These are phyloP conservation scores for Bertia moriformis DNA, from an alignment of 2,329 filamentous ascomycete genomes.

Conservation along the genomic window DNA sequence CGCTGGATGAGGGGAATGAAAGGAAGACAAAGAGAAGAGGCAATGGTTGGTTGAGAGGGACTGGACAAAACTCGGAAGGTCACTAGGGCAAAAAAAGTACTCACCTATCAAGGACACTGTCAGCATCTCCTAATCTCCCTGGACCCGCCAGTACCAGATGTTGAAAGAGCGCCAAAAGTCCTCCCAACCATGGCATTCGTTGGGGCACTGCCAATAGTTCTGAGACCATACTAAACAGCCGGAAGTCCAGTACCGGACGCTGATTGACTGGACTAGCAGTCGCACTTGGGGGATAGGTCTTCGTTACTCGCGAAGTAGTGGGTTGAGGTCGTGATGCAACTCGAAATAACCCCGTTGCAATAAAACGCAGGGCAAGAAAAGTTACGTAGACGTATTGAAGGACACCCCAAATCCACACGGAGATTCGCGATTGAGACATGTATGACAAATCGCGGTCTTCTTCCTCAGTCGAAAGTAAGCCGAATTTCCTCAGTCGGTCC, in stretches of 20 bases:
- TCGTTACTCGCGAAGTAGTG: slow-evolving; percentile 1
- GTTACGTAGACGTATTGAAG: slow-evolving; percentile 27
- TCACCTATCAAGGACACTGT: slow-evolving; percentile 52
- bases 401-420: slow-evolving; percentile 24
- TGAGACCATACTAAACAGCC: slow-evolving; percentile 36
- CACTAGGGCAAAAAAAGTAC: slow-evolving; percentile 15
- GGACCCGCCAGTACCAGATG: slow-evolving; percentile 36
- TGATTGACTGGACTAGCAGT: neutral
- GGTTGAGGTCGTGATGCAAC: slow-evolving; percentile 28
- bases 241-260: slow-evolving; percentile 42
- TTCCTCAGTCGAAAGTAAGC: slow-evolving; percentile 9
- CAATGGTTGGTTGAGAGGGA: too few relatives aligned
- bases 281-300: neutral
- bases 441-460: neutral
- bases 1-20: slow-evolving; percentile 4
- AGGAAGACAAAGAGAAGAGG: slow-evolving; percentile 2
- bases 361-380: slow-evolving; percentile 33
- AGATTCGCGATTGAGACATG: neutral
- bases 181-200: slow-evolving; percentile 51
- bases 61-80: too few relatives aligned
- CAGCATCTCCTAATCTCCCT: slow-evolving; percentile 37
- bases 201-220: slow-evolving; percentile 34
- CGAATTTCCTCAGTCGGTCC: neutral
- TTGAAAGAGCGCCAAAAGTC: slow-evolving; percentile 37
- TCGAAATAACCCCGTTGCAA: slow-evolving; percentile 31